Percentiles rank a stretch among this genome's conserved stretches.
These are phyloP conservation scores for Mycosphaerella sp. DNA, from an alignment of 2,329 filamentous ascomycete genomes.

Conservation along the genomic window DNA sequence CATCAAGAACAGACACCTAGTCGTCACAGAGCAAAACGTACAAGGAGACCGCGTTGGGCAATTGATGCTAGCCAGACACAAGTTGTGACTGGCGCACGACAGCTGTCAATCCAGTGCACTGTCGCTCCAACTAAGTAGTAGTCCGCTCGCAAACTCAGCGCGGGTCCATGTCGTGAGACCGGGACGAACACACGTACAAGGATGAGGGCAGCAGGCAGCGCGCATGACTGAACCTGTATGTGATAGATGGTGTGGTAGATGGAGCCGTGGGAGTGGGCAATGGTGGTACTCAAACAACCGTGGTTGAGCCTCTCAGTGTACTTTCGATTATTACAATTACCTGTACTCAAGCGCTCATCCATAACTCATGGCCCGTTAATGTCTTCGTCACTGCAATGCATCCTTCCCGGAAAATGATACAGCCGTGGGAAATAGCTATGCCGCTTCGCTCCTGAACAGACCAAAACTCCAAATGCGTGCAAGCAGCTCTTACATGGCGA, in stretches of 20 bases:
- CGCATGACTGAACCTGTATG: background rate
- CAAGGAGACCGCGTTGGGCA: too few species aligned
- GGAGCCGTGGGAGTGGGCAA: background rate
- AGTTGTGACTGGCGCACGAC: too few species aligned
- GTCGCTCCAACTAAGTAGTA: too few species aligned
- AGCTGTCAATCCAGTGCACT: too few species aligned
- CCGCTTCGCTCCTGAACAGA: slow-evolving; percentile 2
- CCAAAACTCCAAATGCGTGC: background rate
- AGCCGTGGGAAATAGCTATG: slow-evolving; percentile 4
- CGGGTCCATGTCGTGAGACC: background rate
- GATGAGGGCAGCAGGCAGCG: background rate
- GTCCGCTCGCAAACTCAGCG: background rate
- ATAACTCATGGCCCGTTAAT: slow-evolving; percentile 8
- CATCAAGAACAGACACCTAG: too few species aligned
- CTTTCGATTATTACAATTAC: slow-evolving; percentile 11
- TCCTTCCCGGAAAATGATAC: slow-evolving; percentile 5
- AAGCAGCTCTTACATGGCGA: slow-evolving; percentile 46
- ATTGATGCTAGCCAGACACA: too few species aligned
- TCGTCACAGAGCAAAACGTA: too few species aligned
- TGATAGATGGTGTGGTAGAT: background rate
- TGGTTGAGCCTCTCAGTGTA: background rate
- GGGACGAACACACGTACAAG: background rate
- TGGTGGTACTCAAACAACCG: background rate
- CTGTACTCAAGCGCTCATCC: background rate
- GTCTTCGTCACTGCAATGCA: slow-evolving; percentile 3